Conservation (phyloP, 352 stramenopile species). For the Pythium oligandrum region DNA sequence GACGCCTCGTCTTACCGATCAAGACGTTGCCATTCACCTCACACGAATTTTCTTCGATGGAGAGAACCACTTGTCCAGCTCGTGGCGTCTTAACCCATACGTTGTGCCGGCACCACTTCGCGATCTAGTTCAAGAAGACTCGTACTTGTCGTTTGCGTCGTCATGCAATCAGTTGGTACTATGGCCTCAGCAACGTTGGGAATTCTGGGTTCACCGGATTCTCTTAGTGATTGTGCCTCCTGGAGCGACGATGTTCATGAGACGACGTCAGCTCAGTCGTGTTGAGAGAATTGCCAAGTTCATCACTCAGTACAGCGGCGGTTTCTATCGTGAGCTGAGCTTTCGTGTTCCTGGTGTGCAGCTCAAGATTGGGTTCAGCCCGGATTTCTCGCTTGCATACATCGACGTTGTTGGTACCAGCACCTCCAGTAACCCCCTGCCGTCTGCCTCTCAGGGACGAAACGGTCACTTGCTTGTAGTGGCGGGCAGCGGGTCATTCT, state of each 20-base stretch:
- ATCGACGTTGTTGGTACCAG: conserved; percentile 63
- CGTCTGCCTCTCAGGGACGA: conserved; percentile 10
- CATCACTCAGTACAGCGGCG: conserved; percentile 53
- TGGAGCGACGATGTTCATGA: conserved; percentile 53
- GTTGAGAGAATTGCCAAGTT: conserved; percentile 68
- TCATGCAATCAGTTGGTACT: conserved; percentile 67
- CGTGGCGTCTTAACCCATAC: conserved; percentile 60
- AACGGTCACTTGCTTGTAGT: conserved; percentile 46
- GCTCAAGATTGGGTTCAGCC: conserved; percentile 79
- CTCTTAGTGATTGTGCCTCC: conserved; percentile 45
- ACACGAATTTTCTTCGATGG: conserved; percentile 70
- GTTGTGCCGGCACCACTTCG: conserved; percentile 49
- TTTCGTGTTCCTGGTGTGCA: conserved; percentile 71
- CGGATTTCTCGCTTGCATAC: conserved; percentile 81
- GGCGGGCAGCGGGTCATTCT: conserved; percentile 74
- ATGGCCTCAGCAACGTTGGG: conserved; percentile 54
- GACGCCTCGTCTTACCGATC: conserved; percentile 69
- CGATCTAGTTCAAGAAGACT: conserved; percentile 64
- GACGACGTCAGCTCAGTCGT: conserved; percentile 53
- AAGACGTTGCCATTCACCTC: conserved; percentile 68
- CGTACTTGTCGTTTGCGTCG: conserved; percentile 61
- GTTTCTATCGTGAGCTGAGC: conserved; percentile 81
- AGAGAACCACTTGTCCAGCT: conserved; percentile 61
- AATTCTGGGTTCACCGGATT: conserved; percentile 60
- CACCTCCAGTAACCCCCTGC: not conserved